phyloP scores from a whole-genome alignment of 345 rosid genomes.

The Citrus unshiu region DNA sequence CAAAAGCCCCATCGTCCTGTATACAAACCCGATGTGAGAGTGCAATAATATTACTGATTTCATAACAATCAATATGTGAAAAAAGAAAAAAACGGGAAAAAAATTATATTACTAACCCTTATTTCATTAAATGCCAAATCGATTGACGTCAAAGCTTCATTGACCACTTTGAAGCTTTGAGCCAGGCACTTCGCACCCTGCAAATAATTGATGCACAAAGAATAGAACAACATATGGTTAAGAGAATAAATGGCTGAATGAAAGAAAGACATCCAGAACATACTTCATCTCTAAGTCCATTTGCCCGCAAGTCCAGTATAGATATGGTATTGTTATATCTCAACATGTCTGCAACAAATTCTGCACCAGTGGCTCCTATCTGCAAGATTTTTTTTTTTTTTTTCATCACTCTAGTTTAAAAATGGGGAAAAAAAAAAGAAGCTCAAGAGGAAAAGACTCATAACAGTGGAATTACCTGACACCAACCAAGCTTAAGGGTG shows the following conservation, averaged over 20 bases:
- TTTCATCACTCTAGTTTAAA: conserved; percentile 2
- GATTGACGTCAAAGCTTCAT: conserved; percentile 79
- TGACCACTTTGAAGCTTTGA: conserved; percentile 95
- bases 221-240: background rate
- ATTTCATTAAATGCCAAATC: conserved; percentile 94
- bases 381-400: conserved; percentile 27
- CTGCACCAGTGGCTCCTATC: conserved; percentile 92
- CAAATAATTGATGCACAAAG: conserved; percentile 12
- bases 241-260: background rate
- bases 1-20: conserved; percentile 94
- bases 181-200: conserved; percentile 89
- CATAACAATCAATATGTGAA: background rate
- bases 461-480: conserved; percentile 56
- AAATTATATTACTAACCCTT: conserved; percentile 42
- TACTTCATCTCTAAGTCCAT: conserved; percentile 92
- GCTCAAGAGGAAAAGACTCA: background rate
- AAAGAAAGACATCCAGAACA: conserved; percentile 13
- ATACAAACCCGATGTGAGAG: conserved; percentile 13
- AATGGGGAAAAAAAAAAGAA: background rate
- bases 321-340: conserved; percentile 82
- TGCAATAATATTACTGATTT: background rate
- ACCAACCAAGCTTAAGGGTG: conserved; percentile 95
- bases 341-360: conserved; percentile 76
- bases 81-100: background rate
- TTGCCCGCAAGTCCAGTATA: conserved; percentile 84